Evolutionary conservation across 2,329 filamentous ascomycete species (phyloP), one percentile per base, ranked within the genome.

Genomic region (Penicillium corylophilum): DNA sequence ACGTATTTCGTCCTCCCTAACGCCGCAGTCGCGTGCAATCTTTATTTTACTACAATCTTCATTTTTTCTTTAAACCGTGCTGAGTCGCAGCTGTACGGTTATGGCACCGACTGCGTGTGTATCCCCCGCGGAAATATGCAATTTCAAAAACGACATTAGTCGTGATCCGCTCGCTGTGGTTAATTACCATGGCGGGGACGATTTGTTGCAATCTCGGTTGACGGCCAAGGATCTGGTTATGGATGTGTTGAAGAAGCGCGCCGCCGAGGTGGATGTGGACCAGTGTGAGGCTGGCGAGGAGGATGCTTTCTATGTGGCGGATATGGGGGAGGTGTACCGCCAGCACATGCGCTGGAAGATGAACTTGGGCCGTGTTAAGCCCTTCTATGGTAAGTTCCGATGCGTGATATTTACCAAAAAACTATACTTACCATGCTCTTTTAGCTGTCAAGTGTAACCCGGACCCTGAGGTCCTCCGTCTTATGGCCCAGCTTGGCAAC

Each of bases 311-410:
- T 99, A 95, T 76, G 92, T 99, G 65, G 93, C 91, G 67, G 94
- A 99, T 78, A 85, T 99, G 68, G 94, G 94, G 75, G 91, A 97
- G 79, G 89, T 99, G 71, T 99, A 99, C 78, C 90, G 94, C 76
- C 94, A 99, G 84, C 93, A 97, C 69, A 79, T 97, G 72, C 89
- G 93, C 76, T 99, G 94, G 94, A 97, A 96, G 84, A 84, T 87
- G 80, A 93, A 95, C 71, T 79, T 99, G 68, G 84, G 86, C 63
- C 88, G 93, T 64, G 89, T 99, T 74, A 94, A 92, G 77, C 94
- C 94, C 38, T 96, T 97, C 69, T 99, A 96, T 78, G 90, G 90
- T 92, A 76, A 74, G 85, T 74, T 12, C 35, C 16, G 12, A 12
- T 18, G 26, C 44, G 23, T 9, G 36, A 44, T 49, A 15, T 20